phyloP scores from a whole-genome alignment of 1,284 basidiomycete genomes.

The Veloporphyrellus conicus region DNA sequence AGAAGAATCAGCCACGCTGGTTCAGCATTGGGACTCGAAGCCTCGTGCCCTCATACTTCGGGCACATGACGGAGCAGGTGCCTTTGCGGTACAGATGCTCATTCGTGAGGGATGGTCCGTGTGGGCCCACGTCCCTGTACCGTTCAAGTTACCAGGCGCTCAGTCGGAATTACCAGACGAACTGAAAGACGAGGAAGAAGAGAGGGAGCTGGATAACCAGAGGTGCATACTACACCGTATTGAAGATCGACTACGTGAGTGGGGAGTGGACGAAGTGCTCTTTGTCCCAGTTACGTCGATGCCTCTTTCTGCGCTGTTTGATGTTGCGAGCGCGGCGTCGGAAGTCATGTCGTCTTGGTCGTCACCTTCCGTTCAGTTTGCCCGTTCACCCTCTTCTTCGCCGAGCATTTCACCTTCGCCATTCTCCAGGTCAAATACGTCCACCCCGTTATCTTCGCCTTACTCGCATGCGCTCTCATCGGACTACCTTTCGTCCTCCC shows the following conservation, averaged over 20 bases:
- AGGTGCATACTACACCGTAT: constrained; percentile 31
- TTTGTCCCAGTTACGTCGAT: constrained; percentile 39
- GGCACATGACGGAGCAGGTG: constrained; percentile 73
- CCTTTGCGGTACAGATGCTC: constrained; percentile 73
- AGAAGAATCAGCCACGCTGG: constrained; percentile 11
- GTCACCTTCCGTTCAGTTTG: constrained; percentile 26
- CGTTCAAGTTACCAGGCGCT: constrained; percentile 27
- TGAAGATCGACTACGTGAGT: constrained; percentile 53
- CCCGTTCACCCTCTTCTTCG: constrained; percentile 28
- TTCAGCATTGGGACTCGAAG: constrained; percentile 18
- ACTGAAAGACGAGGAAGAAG: constrained; percentile 32
- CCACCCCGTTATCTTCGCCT: constrained; percentile 33
- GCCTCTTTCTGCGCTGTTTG: constrained; percentile 29
- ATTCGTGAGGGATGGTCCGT: constrained; percentile 59
- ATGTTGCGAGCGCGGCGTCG: constrained; percentile 21
- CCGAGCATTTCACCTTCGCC: constrained; percentile 33
- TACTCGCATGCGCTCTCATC: constrained; percentile 27
- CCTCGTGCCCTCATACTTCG: constrained; percentile 62
- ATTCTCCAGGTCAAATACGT: constrained; percentile 31
- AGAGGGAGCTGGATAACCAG: constrained; percentile 32
- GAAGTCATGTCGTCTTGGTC: constrained; percentile 23
- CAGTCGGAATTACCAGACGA: constrained; percentile 26
- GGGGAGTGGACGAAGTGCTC: constrained; percentile 66
- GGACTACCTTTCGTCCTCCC: constrained; percentile 22
- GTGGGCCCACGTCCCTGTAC: constrained; percentile 61